Evolutionary conservation across 192 early-diverging fungal genomes (phyloP).

Genomic region (Backusella parvicylindrica): DNA sequence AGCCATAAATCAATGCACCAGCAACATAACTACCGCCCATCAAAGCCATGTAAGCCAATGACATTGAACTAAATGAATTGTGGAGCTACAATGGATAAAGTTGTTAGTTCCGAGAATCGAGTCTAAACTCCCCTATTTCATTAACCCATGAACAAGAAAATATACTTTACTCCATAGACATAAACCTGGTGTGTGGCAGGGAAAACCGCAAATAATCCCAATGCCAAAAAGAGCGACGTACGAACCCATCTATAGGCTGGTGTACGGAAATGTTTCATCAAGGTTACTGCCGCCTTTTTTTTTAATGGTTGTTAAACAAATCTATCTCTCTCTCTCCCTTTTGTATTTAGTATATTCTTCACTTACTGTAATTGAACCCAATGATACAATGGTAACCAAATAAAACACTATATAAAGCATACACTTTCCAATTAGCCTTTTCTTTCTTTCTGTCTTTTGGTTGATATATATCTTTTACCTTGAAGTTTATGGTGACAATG

Average conservation of each 20-base stretch:
- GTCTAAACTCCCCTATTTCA: background rate
- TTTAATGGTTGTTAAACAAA: background rate
- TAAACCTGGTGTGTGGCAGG: conserved; percentile 64
- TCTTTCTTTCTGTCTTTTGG: too few relatives aligned
- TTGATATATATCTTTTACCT: background rate
- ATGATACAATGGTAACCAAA: conserved; percentile 33
- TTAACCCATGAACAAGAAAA: background rate
- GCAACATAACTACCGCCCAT: conserved; percentile 79
- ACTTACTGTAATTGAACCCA: conserved; percentile 62
- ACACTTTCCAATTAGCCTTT: background rate
- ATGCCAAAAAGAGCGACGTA: conserved; percentile 70
- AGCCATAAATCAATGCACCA: conserved; percentile 86
- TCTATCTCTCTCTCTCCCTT: background rate
- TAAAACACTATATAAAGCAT: conserved; percentile 18
- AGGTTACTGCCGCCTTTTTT: conserved; percentile 49
- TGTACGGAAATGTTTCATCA: conserved; percentile 57
- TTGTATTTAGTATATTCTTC: background rate
- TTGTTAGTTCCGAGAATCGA: background rate
- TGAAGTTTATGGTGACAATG: conserved; percentile 8
- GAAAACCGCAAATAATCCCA: conserved; percentile 75
- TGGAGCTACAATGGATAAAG: background rate
- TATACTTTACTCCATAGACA: conserved; percentile 60
- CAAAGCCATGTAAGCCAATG: conserved; percentile 56
- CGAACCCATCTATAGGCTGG: conserved; percentile 79
- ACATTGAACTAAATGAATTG: conserved; percentile 44